Base-by-base conservation (phyloP, 257 asterid species). In the Capsicum pubescens region DNA sequence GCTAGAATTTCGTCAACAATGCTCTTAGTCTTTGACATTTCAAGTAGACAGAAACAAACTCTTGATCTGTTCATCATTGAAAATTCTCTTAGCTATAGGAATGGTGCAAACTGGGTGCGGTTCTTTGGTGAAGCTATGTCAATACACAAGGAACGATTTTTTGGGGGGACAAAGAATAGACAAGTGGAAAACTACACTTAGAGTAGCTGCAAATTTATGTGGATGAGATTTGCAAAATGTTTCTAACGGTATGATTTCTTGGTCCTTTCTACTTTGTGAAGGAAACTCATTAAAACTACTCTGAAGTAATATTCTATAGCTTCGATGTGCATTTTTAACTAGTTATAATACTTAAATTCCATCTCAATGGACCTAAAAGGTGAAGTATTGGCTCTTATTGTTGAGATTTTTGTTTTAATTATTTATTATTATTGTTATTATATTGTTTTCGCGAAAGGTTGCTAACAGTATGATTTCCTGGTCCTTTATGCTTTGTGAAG, bases 31-130 rank as follows among this genome's bases (percentile, higher is more conserved):
- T 87, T 84, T 79, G 71, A 83, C 8, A 74, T 60, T 42, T 57
- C 77, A 13, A 81, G 59, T 8, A 84, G 84, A 42, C 48, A 46
- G 84, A 42, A 48, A 46, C 36, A 82, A 16, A 78, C 69, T 6
- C 80, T 44, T 61, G 55, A 87, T 81, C 52, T 50, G 64, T 46
- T 56, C 80, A 84, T 78, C 82, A 9, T 69, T 84, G 63, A 56
- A 87, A 3, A 79, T 55, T 8, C 59, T 21, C 35, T 59, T 64
- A 26, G 86, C 89, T 68, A 68, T 15, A 21, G 3, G 52, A 36
- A 36, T 67, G 50, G 52, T 35, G 76, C 52, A 36, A 67, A 7
- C 5, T 12, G n/a, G 71, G 36, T 66, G 72, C 72, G 71, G 36
- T 66, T 46, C 72, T 66, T 66, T 6, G 72, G 46, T 66, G 46